phyloP scores from a whole-genome alignment of 345 rosid genomes.

The Isatis tinctoria region DNA sequence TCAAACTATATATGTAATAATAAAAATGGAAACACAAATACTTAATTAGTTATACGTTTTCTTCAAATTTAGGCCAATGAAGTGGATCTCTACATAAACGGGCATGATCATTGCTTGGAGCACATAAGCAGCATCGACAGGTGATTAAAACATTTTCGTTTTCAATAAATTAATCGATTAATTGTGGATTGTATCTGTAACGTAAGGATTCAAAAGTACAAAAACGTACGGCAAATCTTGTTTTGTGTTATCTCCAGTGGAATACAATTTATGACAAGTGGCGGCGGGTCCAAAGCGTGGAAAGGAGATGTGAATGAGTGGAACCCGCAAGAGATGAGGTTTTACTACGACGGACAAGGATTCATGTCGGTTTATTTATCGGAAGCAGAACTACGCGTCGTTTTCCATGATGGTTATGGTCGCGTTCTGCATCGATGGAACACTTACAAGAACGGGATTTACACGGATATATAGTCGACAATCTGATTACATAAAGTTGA shows the following conservation, averaged over 20 bases:
- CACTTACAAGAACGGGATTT: slow-evolving; percentile 13
- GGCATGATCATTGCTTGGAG: slow-evolving; percentile 85
- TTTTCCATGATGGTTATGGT: slow-evolving; percentile 54
- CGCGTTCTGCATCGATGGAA: slow-evolving; percentile 49
- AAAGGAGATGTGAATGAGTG: slow-evolving; percentile 41
- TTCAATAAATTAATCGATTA: neutral
- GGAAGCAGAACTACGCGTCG: slow-evolving; percentile 23
- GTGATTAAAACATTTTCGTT: slow-evolving; percentile 18
- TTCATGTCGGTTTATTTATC: slow-evolving; percentile 57
- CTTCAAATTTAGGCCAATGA: slow-evolving; percentile 42
- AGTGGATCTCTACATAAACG: slow-evolving; percentile 71
- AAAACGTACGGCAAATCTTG: neutral
- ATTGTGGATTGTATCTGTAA: neutral
- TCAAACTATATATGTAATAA: neutral
- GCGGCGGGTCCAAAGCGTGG: slow-evolving; percentile 90
- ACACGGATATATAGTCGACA: slow-evolving; percentile 11
- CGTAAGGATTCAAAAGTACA: neutral
- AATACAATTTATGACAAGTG: slow-evolving; percentile 68
- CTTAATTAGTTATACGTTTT: neutral
- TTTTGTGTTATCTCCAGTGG: slow-evolving; percentile 26
- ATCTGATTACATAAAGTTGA: neutral
- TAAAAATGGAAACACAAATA: neutral
- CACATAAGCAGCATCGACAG: slow-evolving; percentile 60
- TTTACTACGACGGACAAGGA: slow-evolving; percentile 79
- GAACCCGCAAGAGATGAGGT: slow-evolving; percentile 41